These are phyloP conservation scores for Alloteropsis semialata DNA, from an alignment of 176 grass and related monocot species.

Conservation along the genomic window DNA sequence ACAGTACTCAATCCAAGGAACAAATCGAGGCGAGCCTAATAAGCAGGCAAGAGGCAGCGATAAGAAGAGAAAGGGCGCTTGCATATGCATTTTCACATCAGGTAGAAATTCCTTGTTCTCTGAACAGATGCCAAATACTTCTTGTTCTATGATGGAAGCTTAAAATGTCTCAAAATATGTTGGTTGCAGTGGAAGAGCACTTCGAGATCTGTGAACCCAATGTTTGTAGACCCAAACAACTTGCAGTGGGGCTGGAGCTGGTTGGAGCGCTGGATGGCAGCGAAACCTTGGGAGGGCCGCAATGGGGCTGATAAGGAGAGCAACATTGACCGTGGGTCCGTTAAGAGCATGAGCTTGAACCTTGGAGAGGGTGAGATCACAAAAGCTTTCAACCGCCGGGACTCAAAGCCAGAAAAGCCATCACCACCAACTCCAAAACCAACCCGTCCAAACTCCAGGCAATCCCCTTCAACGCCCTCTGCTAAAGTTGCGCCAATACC, in stretches of 20 bases:
- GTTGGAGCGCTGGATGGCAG: constrained; percentile 98
- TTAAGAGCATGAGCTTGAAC: constrained; percentile 51
- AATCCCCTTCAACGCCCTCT: constrained; percentile 56
- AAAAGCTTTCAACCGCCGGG: constrained; percentile 74
- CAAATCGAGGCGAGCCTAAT: constrained; percentile 85
- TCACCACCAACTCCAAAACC: constrained; percentile 51
- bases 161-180: constrained; percentile 31
- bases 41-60: constrained; percentile 85
- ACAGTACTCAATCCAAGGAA: constrained; percentile 89
- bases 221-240: constrained; percentile 96
- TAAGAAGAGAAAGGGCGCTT: constrained; percentile 90
- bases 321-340: constrained; percentile 47
- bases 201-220: constrained; percentile 75
- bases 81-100: constrained; percentile 99
- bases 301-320: constrained; percentile 55
- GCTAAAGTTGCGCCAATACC: constrained; percentile 42
- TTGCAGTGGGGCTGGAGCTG: constrained; percentile 99
- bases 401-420: constrained; percentile 57
- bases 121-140: neutral
- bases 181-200: constrained; percentile 81
- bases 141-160: neutral
- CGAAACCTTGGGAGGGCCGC: constrained; percentile 72
- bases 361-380: constrained; percentile 84
- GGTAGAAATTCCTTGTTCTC: constrained; percentile 42
- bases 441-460: constrained; percentile 37